Evolutionary conservation across 148 eudicot genomes (phyloP), one percentile per base, ranked within the genome.

Genomic region (Silene latifolia): DNA sequence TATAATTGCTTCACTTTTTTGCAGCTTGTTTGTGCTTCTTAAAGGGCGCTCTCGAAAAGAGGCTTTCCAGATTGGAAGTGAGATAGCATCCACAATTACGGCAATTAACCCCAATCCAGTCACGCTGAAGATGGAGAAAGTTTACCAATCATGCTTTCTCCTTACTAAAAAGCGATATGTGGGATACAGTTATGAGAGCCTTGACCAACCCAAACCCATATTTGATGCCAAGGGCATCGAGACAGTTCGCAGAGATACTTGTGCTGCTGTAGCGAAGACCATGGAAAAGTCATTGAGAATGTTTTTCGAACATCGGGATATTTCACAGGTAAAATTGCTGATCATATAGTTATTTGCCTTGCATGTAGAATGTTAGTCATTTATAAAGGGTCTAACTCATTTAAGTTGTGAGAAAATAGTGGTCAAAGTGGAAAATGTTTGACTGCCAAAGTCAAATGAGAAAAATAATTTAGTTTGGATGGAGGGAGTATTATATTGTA

Each of bases 171-270:
- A 95, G 79, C 87, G 98, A 23, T 95, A 92, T 86, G 97, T 95
- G 27, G 98, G 98, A 70, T 90, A 92, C 80, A 92, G 96, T 77
- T 92, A 85, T 74, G 98, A 95, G 83, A 92, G 77, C 76, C 89
- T 86, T 71, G 84, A 87, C 69, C 98, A 92, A 87, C 77, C 72
- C 57, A 80, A 85, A 78, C 96, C 97, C 60, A 67, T 76, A 32
- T 95, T 92, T 80, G 98, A 95, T 86, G 98, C 98, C 68, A 95
- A 95, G 84, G 98, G 98, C 67, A 92, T 92, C 67, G 98, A 95
- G 81, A 95, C 98, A 13, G 91, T 95, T 64, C 88, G 98, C 74
- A 89, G 97, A 78, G 98, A 95, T 82, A 92, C 98, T 19, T 95
- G 98, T 85, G 86, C 74, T 59, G 98, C 94, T 84, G 98, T 95